Conservation (phyloP, 2,329 filamentous ascomycete genomes). For the Penicillium sclerotiorum region DNA sequence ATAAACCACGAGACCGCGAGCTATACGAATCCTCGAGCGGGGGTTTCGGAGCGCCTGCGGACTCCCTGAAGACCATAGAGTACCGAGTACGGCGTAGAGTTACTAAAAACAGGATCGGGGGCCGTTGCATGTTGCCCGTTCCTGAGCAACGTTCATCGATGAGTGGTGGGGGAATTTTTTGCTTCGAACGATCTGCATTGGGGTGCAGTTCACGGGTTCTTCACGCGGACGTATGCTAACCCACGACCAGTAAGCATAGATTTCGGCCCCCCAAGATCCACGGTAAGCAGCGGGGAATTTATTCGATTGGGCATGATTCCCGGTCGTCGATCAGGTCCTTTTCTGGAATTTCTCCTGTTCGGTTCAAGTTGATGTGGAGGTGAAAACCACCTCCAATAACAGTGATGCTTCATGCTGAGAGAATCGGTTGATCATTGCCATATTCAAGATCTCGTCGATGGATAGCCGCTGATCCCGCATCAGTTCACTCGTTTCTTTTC, state of each 20-base stretch:
- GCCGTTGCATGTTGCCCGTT: constrained; percentile 5
- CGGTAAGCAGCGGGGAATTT: neutral
- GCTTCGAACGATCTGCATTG: constrained; percentile 20
- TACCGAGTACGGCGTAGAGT: neutral
- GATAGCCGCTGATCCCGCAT: neutral
- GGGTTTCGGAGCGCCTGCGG: constrained; percentile 4
- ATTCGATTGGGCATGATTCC: neutral
- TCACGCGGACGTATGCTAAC: too few relatives aligned
- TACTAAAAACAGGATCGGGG: neutral
- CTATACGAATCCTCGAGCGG: constrained; percentile 7
- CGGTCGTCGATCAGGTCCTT: neutral
- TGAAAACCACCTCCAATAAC: neutral
- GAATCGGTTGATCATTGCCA: neutral
- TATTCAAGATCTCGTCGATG: neutral
- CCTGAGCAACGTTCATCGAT: constrained; percentile 4
- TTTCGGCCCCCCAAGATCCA: neutral
- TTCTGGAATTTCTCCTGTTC: neutral
- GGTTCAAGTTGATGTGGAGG: too few relatives aligned
- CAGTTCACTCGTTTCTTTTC: neutral
- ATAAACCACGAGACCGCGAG: neutral
- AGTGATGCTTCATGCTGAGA: neutral
- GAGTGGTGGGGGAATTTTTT: constrained; percentile 19
- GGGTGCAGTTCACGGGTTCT: too few relatives aligned
- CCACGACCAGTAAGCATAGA: constrained; percentile 10
- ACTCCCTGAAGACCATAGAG: neutral